Percentiles rank a stretch among this genome's conserved stretches.
Evolutionary conservation across 441 rosid species (phyloP).

Genomic region (Populus tomentosa): DNA sequence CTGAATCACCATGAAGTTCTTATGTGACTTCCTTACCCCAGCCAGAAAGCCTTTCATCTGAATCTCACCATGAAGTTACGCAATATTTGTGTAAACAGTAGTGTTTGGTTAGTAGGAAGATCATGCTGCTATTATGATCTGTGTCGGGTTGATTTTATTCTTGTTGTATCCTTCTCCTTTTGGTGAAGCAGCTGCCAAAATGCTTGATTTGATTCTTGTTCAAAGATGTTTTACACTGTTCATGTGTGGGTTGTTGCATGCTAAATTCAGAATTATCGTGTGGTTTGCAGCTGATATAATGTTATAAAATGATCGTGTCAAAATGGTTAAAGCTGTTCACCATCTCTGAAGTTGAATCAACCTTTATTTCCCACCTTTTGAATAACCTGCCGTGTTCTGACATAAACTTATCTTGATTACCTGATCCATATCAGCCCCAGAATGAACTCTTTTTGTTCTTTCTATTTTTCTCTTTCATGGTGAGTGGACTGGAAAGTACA

Average conservation of each 20-base stretch:
- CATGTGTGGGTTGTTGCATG: neutral
- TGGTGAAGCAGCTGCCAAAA: neutral
- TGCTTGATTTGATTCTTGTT: neutral
- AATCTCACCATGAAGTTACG: no score
- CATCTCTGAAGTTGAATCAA: neutral
- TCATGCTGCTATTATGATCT: conserved; percentile 10
- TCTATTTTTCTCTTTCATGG: no score
- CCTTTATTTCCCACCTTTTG: neutral
- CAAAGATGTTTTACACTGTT: neutral
- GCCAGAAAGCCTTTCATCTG: neutral
- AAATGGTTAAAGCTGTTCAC: neutral
- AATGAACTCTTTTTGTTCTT: no score
- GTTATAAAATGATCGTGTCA: neutral
- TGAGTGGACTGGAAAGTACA: no score
- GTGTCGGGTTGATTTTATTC: neutral
- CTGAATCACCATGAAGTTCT: neutral
- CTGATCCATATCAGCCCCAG: no score
- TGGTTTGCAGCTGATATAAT: neutral
- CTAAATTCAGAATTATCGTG: neutral
- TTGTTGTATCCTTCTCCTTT: neutral
- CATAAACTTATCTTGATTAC: neutral
- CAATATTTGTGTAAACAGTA: neutral
- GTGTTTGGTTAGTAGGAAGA: neutral
- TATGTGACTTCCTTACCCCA: neutral
- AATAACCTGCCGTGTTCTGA: no score